Conservation (phyloP, 2,329 filamentous ascomycete species). For the Ceratocystis smalleyi region DNA sequence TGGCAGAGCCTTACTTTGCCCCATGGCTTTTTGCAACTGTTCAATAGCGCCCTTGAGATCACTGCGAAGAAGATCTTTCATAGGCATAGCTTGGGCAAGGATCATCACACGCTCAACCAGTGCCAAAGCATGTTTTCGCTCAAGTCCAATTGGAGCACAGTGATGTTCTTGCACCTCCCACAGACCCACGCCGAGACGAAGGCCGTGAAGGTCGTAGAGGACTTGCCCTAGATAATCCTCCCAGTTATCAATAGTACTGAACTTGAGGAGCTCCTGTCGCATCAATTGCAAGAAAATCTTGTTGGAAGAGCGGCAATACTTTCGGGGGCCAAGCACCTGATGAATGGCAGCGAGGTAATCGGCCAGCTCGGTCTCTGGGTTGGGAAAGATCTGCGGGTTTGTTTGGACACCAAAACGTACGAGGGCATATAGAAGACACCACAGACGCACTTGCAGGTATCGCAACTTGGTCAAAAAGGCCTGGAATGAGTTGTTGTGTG, state of each 20-base stretch:
- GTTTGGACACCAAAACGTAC: constrained; percentile 53
- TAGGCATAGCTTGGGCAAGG: constrained; percentile 66
- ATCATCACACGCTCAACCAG: constrained; percentile 71
- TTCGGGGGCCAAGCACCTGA: constrained; percentile 66
- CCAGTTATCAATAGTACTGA: constrained; percentile 63
- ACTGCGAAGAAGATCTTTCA: constrained; percentile 83
- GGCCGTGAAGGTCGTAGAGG: constrained; percentile 65
- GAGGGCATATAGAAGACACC: constrained; percentile 74
- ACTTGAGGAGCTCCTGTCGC: constrained; percentile 65
- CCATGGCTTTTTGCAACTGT: constrained; percentile 78
- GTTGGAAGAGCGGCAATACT: constrained; percentile 70
- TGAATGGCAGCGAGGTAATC: constrained; percentile 71
- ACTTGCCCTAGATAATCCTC: constrained; percentile 79
- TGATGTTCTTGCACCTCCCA: constrained; percentile 62
- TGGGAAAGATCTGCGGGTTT: constrained; percentile 47
- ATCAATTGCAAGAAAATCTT: constrained; percentile 81
- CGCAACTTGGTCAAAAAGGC: constrained; percentile 51
- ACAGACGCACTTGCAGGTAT: constrained; percentile 74
- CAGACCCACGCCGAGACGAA: constrained; percentile 55
- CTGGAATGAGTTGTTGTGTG: constrained; percentile 40
- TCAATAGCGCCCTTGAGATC: constrained; percentile 84
- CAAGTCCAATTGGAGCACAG: constrained; percentile 61
- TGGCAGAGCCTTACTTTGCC: constrained; percentile 59
- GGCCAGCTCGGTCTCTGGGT: constrained; percentile 55
- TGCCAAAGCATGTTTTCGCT: constrained; percentile 63